These are phyloP conservation scores for Durusdinium trenchii DNA, from an alignment of 73 alveolate species.

Conservation along the genomic window DNA sequence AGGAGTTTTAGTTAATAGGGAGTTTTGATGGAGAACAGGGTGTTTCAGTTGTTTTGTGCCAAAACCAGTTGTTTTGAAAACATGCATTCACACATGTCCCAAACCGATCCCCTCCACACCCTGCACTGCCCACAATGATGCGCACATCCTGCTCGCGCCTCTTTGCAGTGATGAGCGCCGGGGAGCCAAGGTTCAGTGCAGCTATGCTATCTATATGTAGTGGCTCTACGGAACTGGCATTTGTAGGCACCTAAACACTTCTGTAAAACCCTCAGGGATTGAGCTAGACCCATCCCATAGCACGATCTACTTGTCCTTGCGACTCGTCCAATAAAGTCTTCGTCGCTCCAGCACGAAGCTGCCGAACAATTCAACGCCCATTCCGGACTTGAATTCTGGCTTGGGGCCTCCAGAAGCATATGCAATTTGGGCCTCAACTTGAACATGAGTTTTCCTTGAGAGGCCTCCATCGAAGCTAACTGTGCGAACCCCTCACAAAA, in stretches of 20 bases:
- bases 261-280: not conserved
- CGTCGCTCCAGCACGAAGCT: constrained; percentile 10
- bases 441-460: not conserved
- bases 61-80: constrained; percentile 4
- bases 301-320: not conserved
- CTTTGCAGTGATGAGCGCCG: not conserved
- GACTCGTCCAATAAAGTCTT: not conserved
- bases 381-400: not conserved
- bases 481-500: not conserved
- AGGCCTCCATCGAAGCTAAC: not conserved
- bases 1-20: not conserved
- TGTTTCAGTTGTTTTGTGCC: not conserved
- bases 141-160: not conserved
- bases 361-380: not conserved
- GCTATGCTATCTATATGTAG: not conserved
- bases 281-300: not conserved
- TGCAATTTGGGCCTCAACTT: not conserved
- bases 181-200: not conserved
- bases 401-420: not conserved
- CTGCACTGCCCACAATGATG: not conserved
- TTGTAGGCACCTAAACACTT: not conserved
- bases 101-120: not conserved
- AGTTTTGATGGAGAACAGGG: not conserved
- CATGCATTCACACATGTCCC: not conserved
- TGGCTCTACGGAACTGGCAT: not conserved